Evolutionary conservation across 495 filamentous ascomycete genomes (phyloP).

Genomic region (Aspergillus nanangensis): DNA sequence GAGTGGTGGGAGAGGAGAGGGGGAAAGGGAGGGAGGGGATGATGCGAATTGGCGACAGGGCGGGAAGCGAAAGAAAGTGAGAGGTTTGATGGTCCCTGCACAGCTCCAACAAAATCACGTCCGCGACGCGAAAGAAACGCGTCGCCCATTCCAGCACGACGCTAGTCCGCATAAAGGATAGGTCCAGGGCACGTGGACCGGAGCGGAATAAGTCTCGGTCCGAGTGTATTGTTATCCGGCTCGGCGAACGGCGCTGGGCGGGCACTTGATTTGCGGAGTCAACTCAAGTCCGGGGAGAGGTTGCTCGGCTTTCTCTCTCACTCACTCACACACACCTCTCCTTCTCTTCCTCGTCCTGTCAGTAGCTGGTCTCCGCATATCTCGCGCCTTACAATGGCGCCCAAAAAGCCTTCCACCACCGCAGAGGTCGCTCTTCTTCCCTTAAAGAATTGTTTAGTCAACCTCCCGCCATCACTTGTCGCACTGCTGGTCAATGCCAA

Average conservation of each 20-base stretch:
- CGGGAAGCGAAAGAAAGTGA: conserved; percentile 5
- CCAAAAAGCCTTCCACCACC: conserved; percentile 63
- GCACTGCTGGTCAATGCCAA: conserved; percentile 80
- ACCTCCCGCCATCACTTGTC: conserved; percentile 82
- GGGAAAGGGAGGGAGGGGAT: too few relatives aligned
- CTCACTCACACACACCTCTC: conserved; percentile 7
- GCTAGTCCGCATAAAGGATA: conserved; percentile 10
- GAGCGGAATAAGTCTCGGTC: conserved; percentile 32
- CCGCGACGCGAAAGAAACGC: conserved; percentile 25
- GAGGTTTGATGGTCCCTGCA: background rate
- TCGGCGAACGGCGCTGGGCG: conserved; percentile 18
- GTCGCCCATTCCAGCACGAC: conserved; percentile 7
- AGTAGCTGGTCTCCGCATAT: conserved; percentile 2
- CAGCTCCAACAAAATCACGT: conserved; percentile 14
- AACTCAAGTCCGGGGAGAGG: conserved; percentile 26
- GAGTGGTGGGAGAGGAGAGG: too few relatives aligned
- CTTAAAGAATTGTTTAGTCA: conserved; percentile 90
- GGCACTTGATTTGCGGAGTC: conserved; percentile 22
- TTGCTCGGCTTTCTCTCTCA: conserved; percentile 14
- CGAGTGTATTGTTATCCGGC: conserved; percentile 16
- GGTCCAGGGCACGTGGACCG: conserved; percentile 15
- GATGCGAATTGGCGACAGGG: too few relatives aligned
- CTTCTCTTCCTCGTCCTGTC: conserved; percentile 5
- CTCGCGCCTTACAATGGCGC: conserved; percentile 48
- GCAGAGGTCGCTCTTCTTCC: conserved; percentile 77